A percentile compares a stretch with the other conserved stretches of the same genome.
These are phyloP conservation scores for Naumovozyma castellii DNA, from an alignment of 805 yeast genomes.

Conservation along the genomic window DNA sequence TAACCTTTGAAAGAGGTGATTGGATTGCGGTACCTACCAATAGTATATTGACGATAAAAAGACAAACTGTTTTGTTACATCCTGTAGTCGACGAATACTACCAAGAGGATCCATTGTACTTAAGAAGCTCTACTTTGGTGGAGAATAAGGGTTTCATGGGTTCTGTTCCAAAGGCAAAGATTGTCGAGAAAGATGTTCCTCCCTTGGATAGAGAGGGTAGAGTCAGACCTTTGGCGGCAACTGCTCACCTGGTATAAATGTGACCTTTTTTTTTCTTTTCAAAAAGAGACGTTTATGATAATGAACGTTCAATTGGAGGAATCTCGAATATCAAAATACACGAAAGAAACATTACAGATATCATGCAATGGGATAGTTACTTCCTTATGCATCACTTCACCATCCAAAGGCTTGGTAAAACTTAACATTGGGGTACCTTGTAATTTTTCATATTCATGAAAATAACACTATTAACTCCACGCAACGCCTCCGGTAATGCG, in stretches of 20 bases:
- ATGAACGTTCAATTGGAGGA: too few relatives aligned
- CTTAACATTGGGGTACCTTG: too few relatives aligned
- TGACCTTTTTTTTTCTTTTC: too few relatives aligned
- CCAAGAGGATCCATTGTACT: constrained; percentile 55
- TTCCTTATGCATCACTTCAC: too few relatives aligned
- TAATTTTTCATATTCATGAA: too few relatives aligned
- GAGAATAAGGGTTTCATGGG: constrained; percentile 90
- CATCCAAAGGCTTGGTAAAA: too few relatives aligned
- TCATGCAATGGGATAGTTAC: too few relatives aligned
- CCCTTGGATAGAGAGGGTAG: constrained; percentile 76
- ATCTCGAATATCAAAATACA: too few relatives aligned
- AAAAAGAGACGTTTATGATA: too few relatives aligned
- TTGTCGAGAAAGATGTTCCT: constrained; percentile 48
- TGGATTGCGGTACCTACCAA: constrained; percentile 97
- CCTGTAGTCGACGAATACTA: constrained; percentile 88
- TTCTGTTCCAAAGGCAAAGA: constrained; percentile 63
- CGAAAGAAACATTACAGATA: too few relatives aligned
- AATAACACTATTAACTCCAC: too few relatives aligned
- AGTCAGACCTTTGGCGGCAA: constrained; percentile 26
- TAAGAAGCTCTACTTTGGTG: constrained; percentile 73
- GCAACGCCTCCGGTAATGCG: too few relatives aligned
- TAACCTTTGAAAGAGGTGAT: constrained; percentile 92
- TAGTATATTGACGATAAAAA: constrained; percentile 68
- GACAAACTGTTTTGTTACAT: constrained; percentile 80
- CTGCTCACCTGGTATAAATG: constrained; percentile 4